Evolutionary conservation across 257 asterid genomes (phyloP).

Genomic region (Lithospermum erythrorhizon): DNA sequence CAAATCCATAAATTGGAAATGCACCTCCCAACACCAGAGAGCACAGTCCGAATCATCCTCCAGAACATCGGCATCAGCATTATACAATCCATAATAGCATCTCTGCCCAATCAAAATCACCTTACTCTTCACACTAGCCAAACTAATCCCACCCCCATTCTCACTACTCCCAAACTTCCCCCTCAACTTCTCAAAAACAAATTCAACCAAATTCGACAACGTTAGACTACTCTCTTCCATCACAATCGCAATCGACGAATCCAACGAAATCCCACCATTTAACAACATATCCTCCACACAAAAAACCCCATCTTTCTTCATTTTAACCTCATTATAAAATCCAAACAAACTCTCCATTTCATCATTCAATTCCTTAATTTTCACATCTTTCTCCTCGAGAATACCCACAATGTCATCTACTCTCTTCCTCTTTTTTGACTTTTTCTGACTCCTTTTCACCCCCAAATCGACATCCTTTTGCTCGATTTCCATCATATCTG

Average conservation of each 20-base stretch:
- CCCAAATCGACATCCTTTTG: no score
- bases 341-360: constrained; percentile 47
- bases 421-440: constrained; percentile 12
- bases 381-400: constrained; percentile 39
- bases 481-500: background rate
- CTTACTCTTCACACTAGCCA: constrained; percentile 54
- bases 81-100: constrained; percentile 44
- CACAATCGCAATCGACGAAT: constrained; percentile 45
- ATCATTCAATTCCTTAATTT: constrained; percentile 24
- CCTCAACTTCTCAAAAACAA: constrained; percentile 42
- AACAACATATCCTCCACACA: constrained; percentile 16
- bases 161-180: constrained; percentile 21
- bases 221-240: constrained; percentile 79
- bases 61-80: constrained; percentile 70
- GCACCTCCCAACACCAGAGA: constrained; percentile 98
- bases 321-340: constrained; percentile 28
- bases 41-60: constrained; percentile 71
- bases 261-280: constrained; percentile 15
- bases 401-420: constrained; percentile 10
- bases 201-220: constrained; percentile 57
- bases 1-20: background rate
- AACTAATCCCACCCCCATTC: constrained; percentile 21
- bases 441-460: background rate
- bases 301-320: constrained; percentile 22
- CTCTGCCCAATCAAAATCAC: constrained; percentile 73